These are phyloP conservation scores for Penicillium glabrum DNA, from an alignment of 2,329 filamentous ascomycete species.

Conservation along the genomic window DNA sequence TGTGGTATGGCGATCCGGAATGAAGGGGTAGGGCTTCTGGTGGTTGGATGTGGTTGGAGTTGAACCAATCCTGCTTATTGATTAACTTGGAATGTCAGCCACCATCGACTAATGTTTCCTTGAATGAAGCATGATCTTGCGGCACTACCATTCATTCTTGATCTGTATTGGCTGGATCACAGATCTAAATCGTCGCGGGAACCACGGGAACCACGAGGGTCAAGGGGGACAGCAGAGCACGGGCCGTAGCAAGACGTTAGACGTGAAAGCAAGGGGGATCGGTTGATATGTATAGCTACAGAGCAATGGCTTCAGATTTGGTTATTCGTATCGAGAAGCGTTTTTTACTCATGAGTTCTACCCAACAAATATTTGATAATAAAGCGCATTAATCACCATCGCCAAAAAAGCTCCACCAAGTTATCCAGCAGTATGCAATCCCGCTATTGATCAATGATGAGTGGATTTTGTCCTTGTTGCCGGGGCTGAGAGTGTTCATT, in stretches of 20 bases:
- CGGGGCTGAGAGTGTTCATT: constrained; percentile 86
- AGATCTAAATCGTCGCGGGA: constrained; percentile 1
- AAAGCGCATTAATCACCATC: constrained; percentile 58
- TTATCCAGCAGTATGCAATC: constrained; percentile 67
- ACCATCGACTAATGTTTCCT: neutral
- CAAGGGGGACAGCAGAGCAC: neutral
- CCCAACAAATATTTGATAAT: too few relatives aligned
- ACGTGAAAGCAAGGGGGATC: neutral
- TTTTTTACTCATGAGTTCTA: too few relatives aligned
- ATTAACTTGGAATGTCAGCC: neutral
- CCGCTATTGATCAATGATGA: constrained; percentile 90
- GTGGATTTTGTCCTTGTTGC: constrained; percentile 84
- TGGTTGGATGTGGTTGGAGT: neutral
- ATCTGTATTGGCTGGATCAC: neutral
- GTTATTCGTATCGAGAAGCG: too few relatives aligned
- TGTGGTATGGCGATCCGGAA: constrained; percentile 16
- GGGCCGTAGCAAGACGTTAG: neutral
- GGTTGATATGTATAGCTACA: too few relatives aligned
- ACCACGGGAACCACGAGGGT: neutral
- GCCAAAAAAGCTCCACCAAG: constrained; percentile 68
- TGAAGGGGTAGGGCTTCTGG: constrained; percentile 9
- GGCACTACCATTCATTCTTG: neutral
- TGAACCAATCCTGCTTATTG: neutral
- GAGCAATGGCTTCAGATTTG: too few relatives aligned
- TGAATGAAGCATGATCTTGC: neutral